These are phyloP conservation scores for Microdochium nivale DNA, from an alignment of 2,329 filamentous ascomycete species.

Conservation along the genomic window DNA sequence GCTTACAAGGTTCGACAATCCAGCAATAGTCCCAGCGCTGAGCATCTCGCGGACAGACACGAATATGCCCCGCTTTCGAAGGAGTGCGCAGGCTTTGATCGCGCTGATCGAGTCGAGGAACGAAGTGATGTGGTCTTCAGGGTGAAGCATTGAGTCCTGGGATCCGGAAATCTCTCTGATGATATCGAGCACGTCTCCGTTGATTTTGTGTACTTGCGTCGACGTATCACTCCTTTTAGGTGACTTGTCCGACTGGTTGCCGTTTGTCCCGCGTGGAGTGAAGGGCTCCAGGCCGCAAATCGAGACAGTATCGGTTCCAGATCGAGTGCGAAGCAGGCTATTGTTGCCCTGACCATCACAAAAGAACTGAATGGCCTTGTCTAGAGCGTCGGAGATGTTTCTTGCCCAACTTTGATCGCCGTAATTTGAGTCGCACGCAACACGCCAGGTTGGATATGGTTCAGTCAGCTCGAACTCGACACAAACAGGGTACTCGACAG, in stretches of 20 bases:
- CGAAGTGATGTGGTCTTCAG: slow-evolving; percentile 25
- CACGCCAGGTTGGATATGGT: slow-evolving; percentile 56
- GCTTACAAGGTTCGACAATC: neutral
- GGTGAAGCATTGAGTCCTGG: slow-evolving; percentile 42
- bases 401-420: slow-evolving; percentile 35
- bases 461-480: slow-evolving; percentile 65
- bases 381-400: slow-evolving; percentile 48
- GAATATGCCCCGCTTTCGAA: slow-evolving; percentile 54
- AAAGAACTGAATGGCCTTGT: slow-evolving; percentile 40
- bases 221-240: neutral
- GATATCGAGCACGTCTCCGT: slow-evolving; percentile 32
- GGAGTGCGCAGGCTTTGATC: slow-evolving; percentile 68
- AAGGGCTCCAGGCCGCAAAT: slow-evolving; percentile 56
- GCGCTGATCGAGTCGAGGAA: slow-evolving; percentile 88
- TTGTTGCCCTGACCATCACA: neutral
- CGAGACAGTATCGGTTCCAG: slow-evolving; percentile 35
- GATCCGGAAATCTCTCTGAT: slow-evolving; percentile 53
- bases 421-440: slow-evolving; percentile 56
- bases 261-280: slow-evolving; percentile 3
- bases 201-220: slow-evolving; percentile 23
- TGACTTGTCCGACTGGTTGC: neutral
- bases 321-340: neutral
- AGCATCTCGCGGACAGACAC: slow-evolving; percentile 66
- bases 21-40: slow-evolving; percentile 42
- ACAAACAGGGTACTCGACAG: slow-evolving; percentile 75